Conservation (phyloP, 2,329 filamentous ascomycete genomes). For the Phialophora expanda region DNA sequence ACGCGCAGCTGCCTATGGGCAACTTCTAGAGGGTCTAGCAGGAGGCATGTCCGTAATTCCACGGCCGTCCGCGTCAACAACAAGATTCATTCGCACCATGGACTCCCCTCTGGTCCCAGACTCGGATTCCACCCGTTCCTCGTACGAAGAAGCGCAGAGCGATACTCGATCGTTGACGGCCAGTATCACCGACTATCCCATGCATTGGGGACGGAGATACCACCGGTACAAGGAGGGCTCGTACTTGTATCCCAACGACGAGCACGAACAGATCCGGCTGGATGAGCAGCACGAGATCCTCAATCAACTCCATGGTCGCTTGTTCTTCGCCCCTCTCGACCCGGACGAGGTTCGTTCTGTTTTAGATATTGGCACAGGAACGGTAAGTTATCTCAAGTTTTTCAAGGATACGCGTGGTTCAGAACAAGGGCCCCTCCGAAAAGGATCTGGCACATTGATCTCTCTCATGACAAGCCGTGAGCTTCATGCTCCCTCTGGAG, state of each 20-base stretch:
- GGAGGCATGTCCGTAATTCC: slow-evolving; percentile 11
- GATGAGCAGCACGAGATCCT: slow-evolving; percentile 63
- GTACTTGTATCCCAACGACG: slow-evolving; percentile 59
- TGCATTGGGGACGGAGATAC: slow-evolving; percentile 51
- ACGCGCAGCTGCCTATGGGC: slow-evolving; percentile 8
- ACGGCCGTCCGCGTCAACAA: slow-evolving; percentile 6
- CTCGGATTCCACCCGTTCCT: slow-evolving; percentile 30
- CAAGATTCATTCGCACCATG: slow-evolving; percentile 21
- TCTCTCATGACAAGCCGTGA: not conserved
- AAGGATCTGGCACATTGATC: not conserved
- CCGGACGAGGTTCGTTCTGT: slow-evolving; percentile 51
- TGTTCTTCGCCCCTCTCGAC: slow-evolving; percentile 57
- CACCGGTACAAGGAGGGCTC: slow-evolving; percentile 54
- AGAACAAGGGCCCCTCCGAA: not conserved
- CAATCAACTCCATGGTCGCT: slow-evolving; percentile 52
- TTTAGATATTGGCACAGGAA: slow-evolving; percentile 65
- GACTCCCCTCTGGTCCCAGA: slow-evolving; percentile 33
- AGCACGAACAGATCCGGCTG: slow-evolving; percentile 60
- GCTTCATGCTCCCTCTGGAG: not conserved
- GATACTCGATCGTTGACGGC: slow-evolving; percentile 52
- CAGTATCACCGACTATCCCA: slow-evolving; percentile 52
- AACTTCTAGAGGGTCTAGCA: not conserved
- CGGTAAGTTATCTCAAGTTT: slow-evolving; percentile 48
- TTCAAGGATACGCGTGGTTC: not conserved
- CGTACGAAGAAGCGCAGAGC: slow-evolving; percentile 27